These are phyloP conservation scores for Chlamydomonas sp. DNA, from an alignment of 139 green algal species.

Conservation along the genomic window DNA sequence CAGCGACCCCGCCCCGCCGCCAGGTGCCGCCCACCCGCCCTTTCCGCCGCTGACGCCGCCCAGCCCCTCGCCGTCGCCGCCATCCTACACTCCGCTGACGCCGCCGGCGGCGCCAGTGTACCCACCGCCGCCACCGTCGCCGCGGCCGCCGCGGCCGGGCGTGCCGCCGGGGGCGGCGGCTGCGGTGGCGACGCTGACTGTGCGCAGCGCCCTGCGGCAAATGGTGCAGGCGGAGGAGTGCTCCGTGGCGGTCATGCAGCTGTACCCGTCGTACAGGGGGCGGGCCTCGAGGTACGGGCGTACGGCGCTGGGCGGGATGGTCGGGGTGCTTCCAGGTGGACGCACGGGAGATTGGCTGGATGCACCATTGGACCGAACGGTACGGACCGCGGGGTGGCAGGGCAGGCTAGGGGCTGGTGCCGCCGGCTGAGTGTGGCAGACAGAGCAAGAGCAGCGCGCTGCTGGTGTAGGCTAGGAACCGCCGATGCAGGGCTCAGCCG, in stretches of 20 bases:
- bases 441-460: no score
- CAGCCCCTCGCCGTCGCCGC: neutral
- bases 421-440: no score
- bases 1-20: neutral
- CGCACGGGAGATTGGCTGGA: neutral
- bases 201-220: neutral
- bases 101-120: neutral
- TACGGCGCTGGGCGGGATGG: neutral
- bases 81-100: neutral
- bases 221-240: slow-evolving; percentile 24
- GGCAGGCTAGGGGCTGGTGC: no score
- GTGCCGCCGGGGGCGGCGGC: neutral
- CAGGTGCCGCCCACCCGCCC: neutral
- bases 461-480: no score
- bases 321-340: neutral
- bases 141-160: neutral
- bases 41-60: neutral
- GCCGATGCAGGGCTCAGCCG: no score
- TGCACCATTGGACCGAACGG: no score
- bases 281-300: neutral
- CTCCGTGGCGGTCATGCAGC: slow-evolving; percentile 19
- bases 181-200: neutral
- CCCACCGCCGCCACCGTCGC: neutral
- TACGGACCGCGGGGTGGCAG: no score
- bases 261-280: slow-evolving; percentile 6